Evolutionary conservation across 306 rosid species (phyloP), one percentile per base, ranked within the genome.

Genomic region (Glycine latifolia): DNA sequence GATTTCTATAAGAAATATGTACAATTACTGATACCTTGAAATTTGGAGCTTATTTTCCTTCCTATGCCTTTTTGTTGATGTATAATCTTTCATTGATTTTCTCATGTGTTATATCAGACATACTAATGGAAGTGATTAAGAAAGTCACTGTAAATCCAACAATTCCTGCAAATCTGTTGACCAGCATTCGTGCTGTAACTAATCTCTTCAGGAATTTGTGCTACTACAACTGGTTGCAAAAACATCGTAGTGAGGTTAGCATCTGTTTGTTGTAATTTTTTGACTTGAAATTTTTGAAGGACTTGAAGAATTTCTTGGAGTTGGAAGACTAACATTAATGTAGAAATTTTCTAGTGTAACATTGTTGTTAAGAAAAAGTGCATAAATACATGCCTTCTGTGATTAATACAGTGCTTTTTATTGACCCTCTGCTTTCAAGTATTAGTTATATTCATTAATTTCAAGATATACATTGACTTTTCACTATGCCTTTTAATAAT

Each of bases 121-220:
- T 87, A 56, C 78, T 95, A 10, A 61, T 79, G 78, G 92, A 89
- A 81, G 74, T 89, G 81, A 84, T 91, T 63, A 89, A 83, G 85
- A 93, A 82, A 80, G 98, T 88, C 47, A 61, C 92, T 2, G 58
- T 52, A 56, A 78, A 82, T 79, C 89, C 97, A 16, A 73, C 89
- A 58, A 61, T 90, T 86, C 92, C 97, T 63, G 97, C 96, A 73
- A 93, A 93, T 88, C 85, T 90, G 85, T 81, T 93, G 90, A 95
- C 98, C 41, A 88, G 93, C 84, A 68, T 88, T 67, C 99, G 99
- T n/a, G 82, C 86, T 61, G 84, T 93, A n/a, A 79, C 89, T 58
- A 95, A 95, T 83, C 92, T 95, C 68, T 95, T 95, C 84, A 93
- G 91, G 92, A 87, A 89, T 83, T 85, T 90, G 0, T 78, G 80